Evolutionary conservation across 2,329 filamentous ascomycete genomes (phyloP), one percentile per base, ranked within the genome.

Genomic region (Ceratocystis ficicola): DNA sequence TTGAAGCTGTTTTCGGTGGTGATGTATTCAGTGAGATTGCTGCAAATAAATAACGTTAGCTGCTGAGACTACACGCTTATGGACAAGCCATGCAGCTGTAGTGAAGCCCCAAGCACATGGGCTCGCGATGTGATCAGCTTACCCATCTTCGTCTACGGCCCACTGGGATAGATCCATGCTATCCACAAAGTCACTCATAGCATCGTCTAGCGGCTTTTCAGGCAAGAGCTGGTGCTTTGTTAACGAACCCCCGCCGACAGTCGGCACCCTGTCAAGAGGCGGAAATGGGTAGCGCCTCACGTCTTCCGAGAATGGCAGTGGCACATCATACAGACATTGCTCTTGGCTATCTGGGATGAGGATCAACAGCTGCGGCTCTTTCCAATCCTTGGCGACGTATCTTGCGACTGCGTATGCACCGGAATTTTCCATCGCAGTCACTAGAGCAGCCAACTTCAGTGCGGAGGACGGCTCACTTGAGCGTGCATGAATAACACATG

Each of bases 101-200:
- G 36, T 3, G 12, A 41, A 41, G 15, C 10, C 36, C 10, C 36
- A 41, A 41, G 36, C 36, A 41, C n/a, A 36, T 20, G 6, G 7
- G 25, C 41, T 22, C 15, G 15, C 15, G 4, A 10, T 22, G 2
- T 36, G 25, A 3, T 6, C n/a, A 69, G 70, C 80, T 71, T 75
- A 89, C 84, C 86, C 89, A 55, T 92, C 83, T 59, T 94, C 89
- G 71, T 95, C 87, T 59, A 79, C 81, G 8, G 81, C 87, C 71
- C 87, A 85, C 0, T 75, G 80, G 0, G 87, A 87, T 1, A 99
- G 78, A 71, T 96, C 92, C 93, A 99, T 96, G 6, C 84, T 85
- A 73, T 97, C 90, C 6, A 99, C 90, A 70, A 93, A 97, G 69
- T 90, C 85, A 73, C 86, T 87, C 92, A 99, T 97, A 0, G 90